These are phyloP conservation scores for Colletotrichum camelliae DNA, from an alignment of 2,329 filamentous ascomycete genomes.

Conservation along the genomic window DNA sequence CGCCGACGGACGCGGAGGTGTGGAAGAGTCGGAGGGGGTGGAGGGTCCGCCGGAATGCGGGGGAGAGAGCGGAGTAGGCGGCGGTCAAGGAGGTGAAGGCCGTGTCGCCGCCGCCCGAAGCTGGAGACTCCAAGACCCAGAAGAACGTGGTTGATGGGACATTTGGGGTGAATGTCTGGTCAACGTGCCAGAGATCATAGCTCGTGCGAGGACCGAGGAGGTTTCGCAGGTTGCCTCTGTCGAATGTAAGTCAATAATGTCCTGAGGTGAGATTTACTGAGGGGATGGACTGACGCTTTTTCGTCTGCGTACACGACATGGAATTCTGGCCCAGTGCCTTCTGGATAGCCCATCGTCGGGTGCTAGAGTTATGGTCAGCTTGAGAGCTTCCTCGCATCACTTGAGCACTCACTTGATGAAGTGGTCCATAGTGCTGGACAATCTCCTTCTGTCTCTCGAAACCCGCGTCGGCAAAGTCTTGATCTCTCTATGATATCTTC, in stretches of 20 bases:
- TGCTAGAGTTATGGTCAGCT: slow-evolving; percentile 14
- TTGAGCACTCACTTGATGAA: slow-evolving; percentile 25
- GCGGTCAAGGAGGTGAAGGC: slow-evolving; percentile 33
- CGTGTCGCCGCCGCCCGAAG: slow-evolving; percentile 31
- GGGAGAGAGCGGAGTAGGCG: slow-evolving; percentile 33
- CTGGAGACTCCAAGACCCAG: slow-evolving; percentile 34
- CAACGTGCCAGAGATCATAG: slow-evolving; percentile 37
- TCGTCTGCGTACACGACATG: slow-evolving; percentile 38
- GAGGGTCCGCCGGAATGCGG: slow-evolving; percentile 25
- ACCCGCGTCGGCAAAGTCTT: slow-evolving; percentile 35
- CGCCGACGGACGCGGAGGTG: slow-evolving; percentile 33
- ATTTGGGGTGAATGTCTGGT: slow-evolving; percentile 37
- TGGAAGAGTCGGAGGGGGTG: slow-evolving; percentile 14
- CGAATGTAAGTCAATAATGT: neutral
- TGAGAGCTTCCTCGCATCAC: neutral
- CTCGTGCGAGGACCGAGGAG: slow-evolving; percentile 29
- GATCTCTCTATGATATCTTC: slow-evolving; percentile 26
- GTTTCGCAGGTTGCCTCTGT: slow-evolving; percentile 30
- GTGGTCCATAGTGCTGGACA: slow-evolving; percentile 34
- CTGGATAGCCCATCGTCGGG: slow-evolving; percentile 35
- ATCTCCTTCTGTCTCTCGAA: slow-evolving; percentile 34
- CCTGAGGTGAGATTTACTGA: neutral
- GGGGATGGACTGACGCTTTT: slow-evolving; percentile 23
- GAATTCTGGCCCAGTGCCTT: slow-evolving; percentile 35
- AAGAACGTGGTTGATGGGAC: slow-evolving; percentile 36